A percentile compares a stretch with the other conserved stretches of the same genome.
These are phyloP conservation scores for Chlorella sorokiniana DNA, from an alignment of 139 green algal species.

Conservation along the genomic window DNA sequence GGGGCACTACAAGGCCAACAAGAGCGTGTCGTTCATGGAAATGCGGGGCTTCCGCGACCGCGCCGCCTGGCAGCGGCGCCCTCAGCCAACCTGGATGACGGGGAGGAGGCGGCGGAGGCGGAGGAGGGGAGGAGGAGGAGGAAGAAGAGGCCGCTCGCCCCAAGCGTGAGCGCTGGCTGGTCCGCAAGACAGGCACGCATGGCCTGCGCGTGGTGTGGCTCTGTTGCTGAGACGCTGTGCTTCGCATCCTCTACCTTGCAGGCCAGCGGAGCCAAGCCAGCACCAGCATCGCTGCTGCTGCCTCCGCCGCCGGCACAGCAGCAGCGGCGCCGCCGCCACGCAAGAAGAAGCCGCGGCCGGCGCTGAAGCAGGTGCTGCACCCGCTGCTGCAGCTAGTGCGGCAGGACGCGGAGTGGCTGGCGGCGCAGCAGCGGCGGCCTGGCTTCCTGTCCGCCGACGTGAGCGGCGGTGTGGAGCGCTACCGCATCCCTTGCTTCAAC, in stretches of 20 bases:
- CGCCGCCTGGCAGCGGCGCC: conserved; percentile 16
- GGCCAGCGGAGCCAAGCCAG: no score
- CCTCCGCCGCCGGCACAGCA: no score
- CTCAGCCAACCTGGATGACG: not conserved
- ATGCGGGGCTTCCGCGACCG: conserved; percentile 28
- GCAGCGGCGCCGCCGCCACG: not conserved
- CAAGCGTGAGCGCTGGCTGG: not conserved
- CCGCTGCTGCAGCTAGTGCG: not conserved
- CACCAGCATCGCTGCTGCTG: no score
- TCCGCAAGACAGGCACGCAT: no score
- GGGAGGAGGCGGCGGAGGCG: not conserved
- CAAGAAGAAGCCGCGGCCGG: not conserved
- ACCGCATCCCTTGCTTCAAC: conserved; percentile 61
- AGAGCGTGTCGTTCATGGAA: conserved; percentile 28
- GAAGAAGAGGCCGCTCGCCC: not conserved
- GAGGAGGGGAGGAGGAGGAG: conserved; percentile 16
- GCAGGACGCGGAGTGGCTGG: conserved; percentile 4
- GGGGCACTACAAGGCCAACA: conserved; percentile 44
- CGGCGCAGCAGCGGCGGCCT: not conserved
- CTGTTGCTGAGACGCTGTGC: no score
- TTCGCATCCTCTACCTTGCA: no score
- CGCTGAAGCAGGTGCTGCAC: not conserved
- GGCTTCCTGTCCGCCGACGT: conserved; percentile 38
- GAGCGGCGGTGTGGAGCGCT: conserved; percentile 39
- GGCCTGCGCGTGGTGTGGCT: no score